Evolutionary conservation across 2,329 filamentous ascomycete species (phyloP), one percentile per base, ranked within the genome.

Genomic region (Colletotrichum godetiae): DNA sequence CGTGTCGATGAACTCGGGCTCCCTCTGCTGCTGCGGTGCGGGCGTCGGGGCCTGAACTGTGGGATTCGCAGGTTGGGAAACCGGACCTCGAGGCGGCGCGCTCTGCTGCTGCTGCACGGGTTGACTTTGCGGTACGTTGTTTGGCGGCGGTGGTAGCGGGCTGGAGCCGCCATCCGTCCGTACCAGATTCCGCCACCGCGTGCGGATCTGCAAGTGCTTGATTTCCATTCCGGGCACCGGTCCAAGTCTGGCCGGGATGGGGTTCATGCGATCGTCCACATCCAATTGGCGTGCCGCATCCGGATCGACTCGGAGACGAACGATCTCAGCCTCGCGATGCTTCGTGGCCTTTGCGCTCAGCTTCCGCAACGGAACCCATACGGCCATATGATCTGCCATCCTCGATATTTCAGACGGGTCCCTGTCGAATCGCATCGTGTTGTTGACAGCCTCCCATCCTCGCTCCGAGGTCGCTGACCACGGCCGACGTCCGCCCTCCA

Each of bases 281-380:
- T 90, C 88, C 2, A 91, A 80, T 31, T 84, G 82, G 15, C 83
- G 81, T 2, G 87, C 87, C 15, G 87, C 88, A 6, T 86, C 83
- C 0, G 85, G 86, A 52, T 90, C 82, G 1, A 81, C 81, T 27
- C 83, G 84, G 24, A 91, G 81, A 0, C 88, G 85, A 11, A 79
- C 77, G 12, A 91, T 81, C 77, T 91, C 89, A 0, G 83, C 80
- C 8, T 86, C 85, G 5, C 89, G 85, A 73, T 90, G 87, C 71
- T 83, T 85, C 53, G 83, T 84, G 0, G 89, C 88, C 74, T 88
- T 87, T 65, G 85, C 76, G 76, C 89, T 89, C 1, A 91, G 82
- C 75, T 87, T 89, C 59, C 86, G 85, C 60, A 91, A 80, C 0
- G 89, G 88, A 56, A 89, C 77, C 81, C 88, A 88, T 3, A 90